Conservation (phyloP, 1,284 basidiomycete genomes). For the Filobasidium uniguttulatum region DNA sequence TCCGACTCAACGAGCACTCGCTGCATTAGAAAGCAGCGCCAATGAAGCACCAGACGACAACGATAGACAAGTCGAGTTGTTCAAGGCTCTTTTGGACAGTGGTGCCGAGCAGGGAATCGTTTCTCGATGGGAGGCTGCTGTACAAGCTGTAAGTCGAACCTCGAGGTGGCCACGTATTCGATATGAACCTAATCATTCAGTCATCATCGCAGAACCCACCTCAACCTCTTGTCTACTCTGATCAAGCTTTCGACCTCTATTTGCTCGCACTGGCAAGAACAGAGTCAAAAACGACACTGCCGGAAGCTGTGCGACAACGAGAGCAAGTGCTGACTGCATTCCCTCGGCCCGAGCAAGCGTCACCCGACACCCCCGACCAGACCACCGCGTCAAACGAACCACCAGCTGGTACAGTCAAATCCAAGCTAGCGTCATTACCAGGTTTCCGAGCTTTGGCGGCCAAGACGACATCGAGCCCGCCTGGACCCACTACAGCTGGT, state of each 20-base stretch:
- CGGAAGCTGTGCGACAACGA: constrained; percentile 14
- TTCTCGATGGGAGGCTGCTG: constrained; percentile 8
- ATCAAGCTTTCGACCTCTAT: constrained; percentile 16
- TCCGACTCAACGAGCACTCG: constrained; percentile 4
- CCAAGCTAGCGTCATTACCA: constrained; percentile 5
- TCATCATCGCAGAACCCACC: constrained; percentile 8
- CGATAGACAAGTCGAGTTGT: constrained; percentile 9
- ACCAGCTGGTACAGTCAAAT: not conserved
- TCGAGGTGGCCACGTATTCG: not conserved
- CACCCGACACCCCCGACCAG: not conserved
- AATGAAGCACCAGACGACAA: constrained; percentile 11
- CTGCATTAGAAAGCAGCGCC: constrained; percentile 11
- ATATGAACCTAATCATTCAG: not conserved
- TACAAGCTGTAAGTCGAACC: constrained; percentile 3
- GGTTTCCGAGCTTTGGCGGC: constrained; percentile 1
- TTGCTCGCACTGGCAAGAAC: constrained; percentile 12
- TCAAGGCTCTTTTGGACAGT: constrained; percentile 9
- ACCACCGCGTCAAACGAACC: not conserved
- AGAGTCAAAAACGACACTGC: constrained; percentile 8
- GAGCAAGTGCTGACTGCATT: constrained; percentile 10
- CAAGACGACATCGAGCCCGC: not conserved
- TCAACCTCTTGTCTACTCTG: constrained; percentile 12
- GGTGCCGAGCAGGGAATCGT: constrained; percentile 12
- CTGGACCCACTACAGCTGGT: not conserved
- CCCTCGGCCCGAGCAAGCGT: not conserved